Percentiles rank a stretch among this genome's conserved stretches.
These are phyloP conservation scores for Alternaria infectoria DNA, from an alignment of 2,329 filamentous ascomycete species.

Conservation along the genomic window DNA sequence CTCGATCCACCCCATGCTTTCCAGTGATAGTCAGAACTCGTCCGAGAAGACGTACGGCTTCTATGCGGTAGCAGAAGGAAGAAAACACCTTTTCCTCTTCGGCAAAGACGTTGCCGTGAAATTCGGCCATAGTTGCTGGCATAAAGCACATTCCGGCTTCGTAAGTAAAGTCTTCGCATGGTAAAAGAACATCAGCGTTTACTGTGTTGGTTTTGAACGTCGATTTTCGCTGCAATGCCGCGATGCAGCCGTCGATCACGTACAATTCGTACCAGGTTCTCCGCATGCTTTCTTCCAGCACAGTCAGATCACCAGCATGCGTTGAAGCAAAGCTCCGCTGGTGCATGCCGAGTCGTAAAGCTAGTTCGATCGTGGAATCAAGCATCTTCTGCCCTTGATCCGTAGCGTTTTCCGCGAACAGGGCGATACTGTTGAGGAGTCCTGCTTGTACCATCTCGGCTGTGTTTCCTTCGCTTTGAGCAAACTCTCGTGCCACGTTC, in stretches of 20 bases:
- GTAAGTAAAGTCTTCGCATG: conserved; percentile 76
- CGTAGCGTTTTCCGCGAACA: conserved; percentile 75
- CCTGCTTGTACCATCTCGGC: conserved; percentile 73
- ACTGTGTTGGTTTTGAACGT: conserved; percentile 70
- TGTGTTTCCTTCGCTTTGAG: conserved; percentile 15
- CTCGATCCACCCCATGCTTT: conserved; percentile 29
- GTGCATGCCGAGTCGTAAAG: conserved; percentile 76
- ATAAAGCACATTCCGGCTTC: conserved; percentile 13
- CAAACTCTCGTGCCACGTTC: conserved; percentile 12
- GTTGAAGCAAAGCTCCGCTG: conserved; percentile 66
- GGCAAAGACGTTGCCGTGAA: conserved; percentile 74
- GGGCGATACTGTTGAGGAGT: conserved; percentile 72
- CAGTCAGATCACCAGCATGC: conserved; percentile 65
- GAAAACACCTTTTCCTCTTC: conserved; percentile 74
- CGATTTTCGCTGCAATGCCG: conserved; percentile 73
- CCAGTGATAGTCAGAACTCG: conserved; percentile 65
- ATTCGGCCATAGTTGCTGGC: conserved; percentile 67
- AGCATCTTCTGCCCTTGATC: conserved; percentile 70
- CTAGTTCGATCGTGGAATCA: conserved; percentile 69
- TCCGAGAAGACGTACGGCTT: conserved; percentile 76
- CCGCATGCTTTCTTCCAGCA: conserved; percentile 79
- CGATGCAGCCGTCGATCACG: conserved; percentile 78
- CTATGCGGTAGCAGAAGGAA: conserved; percentile 81
- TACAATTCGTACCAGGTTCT: conserved; percentile 88
- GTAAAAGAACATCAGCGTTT: conserved; percentile 70